phyloP scores from a whole-genome alignment of 164 flowering plant genomes.

The Buxus sempervirens region DNA sequence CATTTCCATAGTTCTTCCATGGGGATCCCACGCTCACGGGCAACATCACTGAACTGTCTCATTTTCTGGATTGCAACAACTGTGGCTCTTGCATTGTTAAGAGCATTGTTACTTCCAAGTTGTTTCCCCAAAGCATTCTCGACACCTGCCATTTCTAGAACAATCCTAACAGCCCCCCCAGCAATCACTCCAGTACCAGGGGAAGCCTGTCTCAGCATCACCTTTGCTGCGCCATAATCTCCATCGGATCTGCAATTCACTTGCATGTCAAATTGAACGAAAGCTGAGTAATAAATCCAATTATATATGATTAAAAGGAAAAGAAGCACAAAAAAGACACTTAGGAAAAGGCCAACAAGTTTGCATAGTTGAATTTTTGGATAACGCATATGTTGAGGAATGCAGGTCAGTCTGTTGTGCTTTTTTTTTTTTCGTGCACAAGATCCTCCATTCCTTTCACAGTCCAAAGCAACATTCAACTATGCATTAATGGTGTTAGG shows the following conservation, averaged over 20 bases:
- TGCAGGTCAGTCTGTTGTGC: no score
- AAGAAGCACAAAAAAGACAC: neutral
- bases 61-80: conserved; percentile 73
- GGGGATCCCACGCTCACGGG: conserved; percentile 85
- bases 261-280: neutral
- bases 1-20: conserved; percentile 99
- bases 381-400: no score
- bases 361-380: neutral
- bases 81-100: conserved; percentile 94
- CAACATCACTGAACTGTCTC: conserved; percentile 81
- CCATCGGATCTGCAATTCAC: conserved; percentile 67
- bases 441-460: no score
- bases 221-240: conserved; percentile 88
- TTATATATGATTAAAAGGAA: neutral
- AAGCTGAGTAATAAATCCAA: neutral
- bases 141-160: conserved; percentile 94
- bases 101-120: conserved; percentile 83
- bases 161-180: conserved; percentile 89
- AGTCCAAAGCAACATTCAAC: no score
- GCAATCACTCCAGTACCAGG: conserved; percentile 99
- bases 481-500: no score
- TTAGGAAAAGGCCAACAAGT: neutral
- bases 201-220: conserved; percentile 98
- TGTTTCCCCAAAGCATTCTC: conserved; percentile 96
- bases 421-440: no score